These are phyloP conservation scores for Parathielavia hyrcaniae DNA, from an alignment of 495 filamentous ascomycete genomes.

Conservation along the genomic window DNA sequence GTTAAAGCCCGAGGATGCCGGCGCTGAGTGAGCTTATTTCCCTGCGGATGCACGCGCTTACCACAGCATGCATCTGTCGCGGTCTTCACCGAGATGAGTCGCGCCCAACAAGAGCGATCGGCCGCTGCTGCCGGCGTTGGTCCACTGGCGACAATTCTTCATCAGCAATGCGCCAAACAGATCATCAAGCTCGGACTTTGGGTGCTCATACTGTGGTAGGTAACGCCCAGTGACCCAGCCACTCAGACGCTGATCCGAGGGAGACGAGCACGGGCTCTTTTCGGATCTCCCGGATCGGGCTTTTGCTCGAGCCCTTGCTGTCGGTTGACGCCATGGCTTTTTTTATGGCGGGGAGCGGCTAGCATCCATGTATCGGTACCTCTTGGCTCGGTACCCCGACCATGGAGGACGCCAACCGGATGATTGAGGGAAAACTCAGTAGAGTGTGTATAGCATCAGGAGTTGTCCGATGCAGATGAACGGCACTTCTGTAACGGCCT, in stretches of 20 bases:
- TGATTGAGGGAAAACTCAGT: background rate
- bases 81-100: too few relatives aligned
- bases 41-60: background rate
- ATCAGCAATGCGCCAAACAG: background rate
- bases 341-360: background rate
- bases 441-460: background rate
- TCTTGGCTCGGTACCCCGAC: background rate
- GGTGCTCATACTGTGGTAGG: too few relatives aligned
- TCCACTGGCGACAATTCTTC: too few relatives aligned
- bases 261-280: background rate
- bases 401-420: background rate
- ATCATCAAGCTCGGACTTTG: background rate
- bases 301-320: background rate
- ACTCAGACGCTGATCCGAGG: conserved; percentile 10
- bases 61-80: too few relatives aligned
- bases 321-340: conserved; percentile 2
- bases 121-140: too few relatives aligned
- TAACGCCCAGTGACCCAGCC: background rate
- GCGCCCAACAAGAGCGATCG: too few relatives aligned
- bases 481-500: background rate
- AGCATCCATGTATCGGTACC: background rate
- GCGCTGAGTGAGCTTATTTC: too few relatives aligned
- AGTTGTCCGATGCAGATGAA: background rate
- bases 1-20: background rate
- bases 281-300: conserved; percentile 4